A percentile compares a stretch with the other conserved stretches of the same genome.
Evolutionary conservation across 2,329 filamentous ascomycete genomes (phyloP).

Genomic region (Paraphaeosphaeria minitans): DNA sequence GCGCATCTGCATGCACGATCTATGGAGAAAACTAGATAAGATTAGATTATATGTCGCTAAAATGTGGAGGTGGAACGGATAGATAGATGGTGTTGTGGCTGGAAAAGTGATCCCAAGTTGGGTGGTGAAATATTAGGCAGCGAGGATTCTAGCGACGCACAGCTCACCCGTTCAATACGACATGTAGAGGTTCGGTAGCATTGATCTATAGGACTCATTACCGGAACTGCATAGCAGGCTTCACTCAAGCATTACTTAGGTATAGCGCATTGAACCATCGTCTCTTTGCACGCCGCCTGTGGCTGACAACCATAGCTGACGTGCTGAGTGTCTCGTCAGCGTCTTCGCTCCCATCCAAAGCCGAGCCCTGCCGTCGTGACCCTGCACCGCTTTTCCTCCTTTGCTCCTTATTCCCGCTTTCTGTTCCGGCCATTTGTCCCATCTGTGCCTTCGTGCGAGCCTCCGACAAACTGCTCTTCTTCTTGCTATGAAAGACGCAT

Average conservation of each 20-base stretch:
- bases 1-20: not conserved
- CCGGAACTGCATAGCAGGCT: not conserved
- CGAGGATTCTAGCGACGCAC: not conserved
- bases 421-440: not conserved
- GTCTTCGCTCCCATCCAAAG: conserved; percentile 2
- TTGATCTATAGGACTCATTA: not conserved
- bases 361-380: not conserved
- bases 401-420: conserved; percentile 4
- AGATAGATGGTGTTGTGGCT: not conserved
- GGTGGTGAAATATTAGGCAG: conserved; percentile 10
- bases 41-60: not conserved
- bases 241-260: not conserved
- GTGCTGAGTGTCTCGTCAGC: not conserved
- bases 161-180: not conserved
- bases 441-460: not conserved
- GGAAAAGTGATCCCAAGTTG: conserved; percentile 4
- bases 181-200: not conserved
- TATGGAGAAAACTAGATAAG: not conserved
- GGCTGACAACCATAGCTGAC: not conserved
- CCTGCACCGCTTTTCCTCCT: conserved; percentile 6
- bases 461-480: not conserved
- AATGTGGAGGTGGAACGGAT: not conserved
- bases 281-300: not conserved
- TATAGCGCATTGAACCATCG: not conserved
- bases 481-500: conserved; percentile 51